phyloP scores from a whole-genome alignment of 352 stramenopile genomes.

The Pythium oligandrum region DNA sequence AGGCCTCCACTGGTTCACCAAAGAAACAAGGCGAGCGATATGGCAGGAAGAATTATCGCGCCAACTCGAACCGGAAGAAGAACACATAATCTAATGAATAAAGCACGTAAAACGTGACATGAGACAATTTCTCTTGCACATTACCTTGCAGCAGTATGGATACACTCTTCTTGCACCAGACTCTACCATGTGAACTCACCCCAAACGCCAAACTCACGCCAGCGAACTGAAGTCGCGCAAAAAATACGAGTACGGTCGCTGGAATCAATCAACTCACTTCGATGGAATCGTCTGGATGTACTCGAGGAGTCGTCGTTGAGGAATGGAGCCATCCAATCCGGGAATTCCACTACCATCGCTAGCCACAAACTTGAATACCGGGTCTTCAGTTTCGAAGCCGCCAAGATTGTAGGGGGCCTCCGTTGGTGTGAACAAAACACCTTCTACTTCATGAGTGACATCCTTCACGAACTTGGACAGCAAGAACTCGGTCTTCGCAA shows the following conservation, averaged over 20 bases:
- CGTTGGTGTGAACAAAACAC: constrained; percentile 83
- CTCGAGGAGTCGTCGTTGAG: constrained; percentile 66
- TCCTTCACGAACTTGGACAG: constrained; percentile 83
- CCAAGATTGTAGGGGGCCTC: constrained; percentile 82
- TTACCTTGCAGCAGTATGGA: too few relatives aligned
- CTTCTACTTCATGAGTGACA: constrained; percentile 83
- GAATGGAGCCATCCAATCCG: constrained; percentile 79
- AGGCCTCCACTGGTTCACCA: constrained; percentile 15
- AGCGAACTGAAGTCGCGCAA: too few relatives aligned
- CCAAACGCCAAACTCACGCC: too few relatives aligned
- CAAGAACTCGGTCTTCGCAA: constrained; percentile 84
- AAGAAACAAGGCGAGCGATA: constrained; percentile 58
- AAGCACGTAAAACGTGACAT: not conserved
- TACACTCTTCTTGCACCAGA: too few relatives aligned
- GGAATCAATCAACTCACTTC: constrained; percentile 28
- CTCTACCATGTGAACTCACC: too few relatives aligned
- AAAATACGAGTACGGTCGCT: too few relatives aligned
- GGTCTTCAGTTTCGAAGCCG: constrained; percentile 78
- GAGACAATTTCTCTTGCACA: too few relatives aligned
- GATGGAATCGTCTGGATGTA: constrained; percentile 73
- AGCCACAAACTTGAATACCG: constrained; percentile 88
- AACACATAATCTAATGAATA: constrained; percentile 16
- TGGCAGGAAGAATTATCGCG: constrained; percentile 72
- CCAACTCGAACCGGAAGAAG: constrained; percentile 61
- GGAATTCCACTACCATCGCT: constrained; percentile 78